Base-by-base conservation (phyloP, 2,329 filamentous ascomycete species). In the Ceratocystis variospora region DNA sequence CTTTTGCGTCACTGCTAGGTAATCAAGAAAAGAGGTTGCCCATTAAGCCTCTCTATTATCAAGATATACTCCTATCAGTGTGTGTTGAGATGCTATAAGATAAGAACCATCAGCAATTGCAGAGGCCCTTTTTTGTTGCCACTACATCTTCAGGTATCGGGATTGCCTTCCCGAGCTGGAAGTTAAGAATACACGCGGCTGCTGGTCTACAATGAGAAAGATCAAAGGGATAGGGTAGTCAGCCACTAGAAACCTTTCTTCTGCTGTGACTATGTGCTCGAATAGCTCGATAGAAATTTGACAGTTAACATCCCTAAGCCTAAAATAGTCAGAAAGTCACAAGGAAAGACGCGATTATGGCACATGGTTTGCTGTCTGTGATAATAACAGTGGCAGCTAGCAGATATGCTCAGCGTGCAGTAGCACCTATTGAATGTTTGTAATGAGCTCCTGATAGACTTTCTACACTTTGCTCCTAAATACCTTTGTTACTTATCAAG, bases 381-480 rank as follows among this genome's bases (percentile, higher is more conserved):
- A 48, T 19, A 70, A 70, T 2, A 68, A 67, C 45, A 70, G 48
- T 0, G 69, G 70, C 7, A 69, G 67, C 31, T 66, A 59, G 19
- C 45, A 53, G 4, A 70, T 59, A 1, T 65, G 17, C 2, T 45
- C 6, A 7, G 7, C 31, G 31, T 6, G 6, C 31, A 33, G 31
- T 7, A 33, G 7, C 22, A n/a, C 12, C 5, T 59, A 22, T 19
- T n/a, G 46, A 17, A 33, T 33, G 22, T 12, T n/a, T 19, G 3
- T 19, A 8, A 53, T 22, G 6, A 25, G 31, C 31, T 33, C 31
- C 31, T 33, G 7, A 8, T 33, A 53, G 48, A 12, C 22, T 10
- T 22, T 28, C 7, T 25, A 55, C 15, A 17, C 12, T 25, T 55
- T 25, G 50, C 4, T 19, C 19, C 19, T 25, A 55, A 3, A 55